Conservation (phyloP, 768 basidiomycete species). For the Tylopilus sp. region DNA sequence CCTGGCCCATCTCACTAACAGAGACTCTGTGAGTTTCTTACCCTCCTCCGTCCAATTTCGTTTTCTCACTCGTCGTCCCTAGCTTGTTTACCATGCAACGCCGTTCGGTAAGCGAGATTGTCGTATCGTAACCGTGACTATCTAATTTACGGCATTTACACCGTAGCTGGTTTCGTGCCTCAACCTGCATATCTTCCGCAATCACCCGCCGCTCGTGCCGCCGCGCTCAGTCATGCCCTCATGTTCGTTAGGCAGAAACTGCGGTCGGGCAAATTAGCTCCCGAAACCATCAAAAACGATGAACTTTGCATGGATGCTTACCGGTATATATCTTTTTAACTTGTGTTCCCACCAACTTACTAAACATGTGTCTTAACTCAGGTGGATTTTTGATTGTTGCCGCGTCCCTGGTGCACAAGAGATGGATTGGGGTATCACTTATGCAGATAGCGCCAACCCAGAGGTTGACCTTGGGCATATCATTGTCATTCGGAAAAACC, state of each 20-base stretch:
- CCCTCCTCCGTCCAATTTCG: background rate
- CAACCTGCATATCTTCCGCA: constrained; percentile 61
- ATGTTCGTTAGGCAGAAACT: constrained; percentile 72
- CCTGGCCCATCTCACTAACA: constrained; percentile 72
- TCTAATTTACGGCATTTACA: constrained; percentile 8
- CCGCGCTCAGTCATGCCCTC: constrained; percentile 62
- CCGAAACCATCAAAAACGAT: constrained; percentile 65
- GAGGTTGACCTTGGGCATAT: constrained; percentile 68
- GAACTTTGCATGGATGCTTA: constrained; percentile 87
- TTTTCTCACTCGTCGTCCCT: constrained; percentile 13
- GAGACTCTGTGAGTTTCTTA: constrained; percentile 64
- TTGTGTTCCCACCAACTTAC: background rate
- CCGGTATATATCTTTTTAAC: constrained; percentile 41
- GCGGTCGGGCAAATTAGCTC: constrained; percentile 58
- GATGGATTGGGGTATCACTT: constrained; percentile 72
- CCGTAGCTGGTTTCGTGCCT: constrained; percentile 69
- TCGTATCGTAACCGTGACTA: background rate
- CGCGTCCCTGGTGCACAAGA: constrained; percentile 73
- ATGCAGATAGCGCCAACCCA: constrained; percentile 52
- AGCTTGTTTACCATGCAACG: constrained; percentile 89
- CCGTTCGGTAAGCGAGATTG: constrained; percentile 68
- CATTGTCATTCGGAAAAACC: constrained; percentile 79
- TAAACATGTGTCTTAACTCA: constrained; percentile 30
- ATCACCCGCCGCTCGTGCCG: constrained; percentile 64
- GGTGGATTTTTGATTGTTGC: constrained; percentile 93